Base-by-base conservation (phyloP, 805 yeast genomes). In the Alloascoidea africana region DNA sequence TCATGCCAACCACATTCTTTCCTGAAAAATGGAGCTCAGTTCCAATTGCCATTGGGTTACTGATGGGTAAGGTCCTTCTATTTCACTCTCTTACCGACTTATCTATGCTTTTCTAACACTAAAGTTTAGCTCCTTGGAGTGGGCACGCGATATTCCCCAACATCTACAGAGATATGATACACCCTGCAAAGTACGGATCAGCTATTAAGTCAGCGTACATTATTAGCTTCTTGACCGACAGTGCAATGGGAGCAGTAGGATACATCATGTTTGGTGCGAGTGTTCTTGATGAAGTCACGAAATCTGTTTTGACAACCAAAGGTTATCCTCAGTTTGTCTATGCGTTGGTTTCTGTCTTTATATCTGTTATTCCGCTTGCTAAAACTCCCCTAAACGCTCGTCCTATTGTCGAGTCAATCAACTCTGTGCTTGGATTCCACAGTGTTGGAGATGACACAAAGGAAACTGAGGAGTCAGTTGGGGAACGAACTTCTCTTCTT, bases 101-200 rank as follows among this genome's bases (percentile, higher is more conserved):
- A 36, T 83, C 83, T 8, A 74, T 76, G 38, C 65, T 75, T 42
- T 65, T 76, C 65, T n/a, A n/a, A n/a, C n/a, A n/a, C n/a, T n/a
- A n/a, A n/a, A n/a, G n/a, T n/a, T n/a, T n/a, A n/a, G 79, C 87
- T 3, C 87, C 89, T 1, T 82, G 81, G 63, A 86, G 91, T 4
- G 89, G 91, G 0, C 91, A 82, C 56, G 84, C 91, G 3, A 70
- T 82, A 17, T 82, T 81, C 49, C 91, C 91, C 2, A 81, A 81
- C 45, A 62, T 81, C 38, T 76, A 73, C 51, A 65, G 74, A 27
- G 93, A 81, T 53, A 76, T 81, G 80, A 64, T 81, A 38, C 79
- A 73, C 45, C 87, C 89, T 3, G 44, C 58, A 17, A 74, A 77
- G 48, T 81, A 70, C 51, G 45, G 52, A n/a, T 50, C 52, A 16